Evolutionary conservation across 2,329 filamentous ascomycete genomes (phyloP), one percentile per base, ranked within the genome.

Genomic region (Talaromyces amestolkiae): DNA sequence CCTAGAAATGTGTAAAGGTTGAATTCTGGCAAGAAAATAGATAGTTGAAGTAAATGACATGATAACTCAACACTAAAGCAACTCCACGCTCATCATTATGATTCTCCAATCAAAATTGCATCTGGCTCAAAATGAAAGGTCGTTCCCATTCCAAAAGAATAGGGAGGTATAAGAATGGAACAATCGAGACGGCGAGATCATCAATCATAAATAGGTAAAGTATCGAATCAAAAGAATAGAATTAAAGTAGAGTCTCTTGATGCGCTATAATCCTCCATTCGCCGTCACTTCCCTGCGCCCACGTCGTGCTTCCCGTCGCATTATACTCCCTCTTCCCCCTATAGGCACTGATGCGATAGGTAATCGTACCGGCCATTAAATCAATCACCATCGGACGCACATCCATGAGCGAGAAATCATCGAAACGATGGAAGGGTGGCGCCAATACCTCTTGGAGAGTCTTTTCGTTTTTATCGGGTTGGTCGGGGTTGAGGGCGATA

Each of bases 201-300:
- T 54, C 51, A 54, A 39, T 49, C 35, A 7, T 43, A 33, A 31
- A 15, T 27, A 33, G 17, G 1, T 15, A 47, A 47, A 61, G 11
- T 33, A 17, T 37, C 3, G 19, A 37, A n/a, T 13, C 43, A 41
- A 39, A 7, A 2, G 3, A 10, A 41, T 19, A n/a, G 24, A 22
- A 5, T 63, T 43, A 76, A 56, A 74, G 47, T 58, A 75, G 62
- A 0, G 75, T 77, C 67, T 78, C 76, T 43, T 75, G 72, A 53
- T 78, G 76, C n/a, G 68, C 68, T n/a, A 72, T 70, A 27, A 78
- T 65, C 61, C 70, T 70, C 76, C 76, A 78, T 65, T 78, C 76
- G 15, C 75, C 76, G 68, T 78, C 76, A 7, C 75, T 77, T 8
- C 68, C 75, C 66, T 78, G 76, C 31, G 73, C 73, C 76, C 76